Evolutionary conservation across 805 yeast genomes (phyloP).

Genomic region (Wickerhamiella qilinensis): DNA sequence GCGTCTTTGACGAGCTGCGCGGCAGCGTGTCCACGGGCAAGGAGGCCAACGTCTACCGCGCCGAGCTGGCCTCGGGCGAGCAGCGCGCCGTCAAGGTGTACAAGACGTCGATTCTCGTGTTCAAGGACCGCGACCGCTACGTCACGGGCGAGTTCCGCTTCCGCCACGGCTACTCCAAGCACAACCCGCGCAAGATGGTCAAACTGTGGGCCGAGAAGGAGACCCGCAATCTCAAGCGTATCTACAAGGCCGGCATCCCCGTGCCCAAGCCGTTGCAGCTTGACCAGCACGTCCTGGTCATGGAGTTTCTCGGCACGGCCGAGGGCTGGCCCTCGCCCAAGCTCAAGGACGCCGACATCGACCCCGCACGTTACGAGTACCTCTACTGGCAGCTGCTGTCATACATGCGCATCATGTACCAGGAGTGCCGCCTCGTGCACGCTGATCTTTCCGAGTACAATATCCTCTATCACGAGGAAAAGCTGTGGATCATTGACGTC

Average conservation of each 20-base stretch:
- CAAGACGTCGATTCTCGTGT: conserved; percentile 92
- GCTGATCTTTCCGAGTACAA: conserved; percentile 96
- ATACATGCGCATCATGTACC: conserved; percentile 76
- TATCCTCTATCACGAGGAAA: conserved; percentile 58
- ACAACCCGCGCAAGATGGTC: conserved; percentile 94
- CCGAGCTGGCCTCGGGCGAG: conserved; percentile 20
- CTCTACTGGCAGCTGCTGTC: conserved; percentile 67
- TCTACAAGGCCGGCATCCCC: conserved; percentile 66
- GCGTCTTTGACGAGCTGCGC: conserved; percentile 67
- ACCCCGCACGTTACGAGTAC: conserved; percentile 37
- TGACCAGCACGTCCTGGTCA: conserved; percentile 77
- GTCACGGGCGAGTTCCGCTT: conserved; percentile 94
- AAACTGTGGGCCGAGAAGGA: conserved; percentile 98
- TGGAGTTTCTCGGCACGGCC: conserved; percentile 73
- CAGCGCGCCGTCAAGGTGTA: conserved; percentile 83
- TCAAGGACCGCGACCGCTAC: conserved; percentile 89
- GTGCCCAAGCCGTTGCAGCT: conserved; percentile 86
- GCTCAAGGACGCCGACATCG: conserved; percentile 65
- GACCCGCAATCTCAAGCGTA: conserved; percentile 76
- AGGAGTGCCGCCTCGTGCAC: conserved; percentile 79
- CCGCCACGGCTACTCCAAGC: conserved; percentile 65
- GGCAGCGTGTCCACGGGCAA: conserved; percentile 96
- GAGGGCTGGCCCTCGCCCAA: conserved; percentile 84
- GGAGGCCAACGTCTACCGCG: conserved; percentile 97
- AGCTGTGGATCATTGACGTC: conserved; percentile 81